Percentiles rank a stretch among this genome's conserved stretches.
Evolutionary conservation across 768 basidiomycete genomes (phyloP).

Genomic region (Podaxis sp.): DNA sequence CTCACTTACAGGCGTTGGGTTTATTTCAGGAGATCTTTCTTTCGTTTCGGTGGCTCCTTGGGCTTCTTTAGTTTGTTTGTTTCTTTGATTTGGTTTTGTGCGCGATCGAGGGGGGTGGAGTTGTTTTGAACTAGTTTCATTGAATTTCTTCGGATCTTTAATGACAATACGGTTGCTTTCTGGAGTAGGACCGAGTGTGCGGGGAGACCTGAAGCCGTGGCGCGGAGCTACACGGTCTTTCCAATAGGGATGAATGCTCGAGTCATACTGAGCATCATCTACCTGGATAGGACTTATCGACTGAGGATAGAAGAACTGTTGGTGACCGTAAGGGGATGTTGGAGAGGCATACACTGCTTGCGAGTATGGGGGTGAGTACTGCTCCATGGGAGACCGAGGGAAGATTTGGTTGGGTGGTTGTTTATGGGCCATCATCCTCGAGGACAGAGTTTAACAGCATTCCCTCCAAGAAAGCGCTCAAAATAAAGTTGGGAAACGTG

Average conservation of each 20-base stretch:
- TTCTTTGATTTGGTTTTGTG: background rate
- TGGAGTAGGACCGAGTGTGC: background rate
- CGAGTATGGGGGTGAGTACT: slow-evolving; percentile 6
- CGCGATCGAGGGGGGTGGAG: slow-evolving; percentile 7
- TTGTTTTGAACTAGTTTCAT: background rate
- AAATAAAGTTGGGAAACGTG: slow-evolving; percentile 5
- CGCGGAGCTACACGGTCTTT: slow-evolving; percentile 12
- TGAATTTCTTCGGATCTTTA: slow-evolving; percentile 7
- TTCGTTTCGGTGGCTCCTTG: background rate
- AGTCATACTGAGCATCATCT: slow-evolving; percentile 6
- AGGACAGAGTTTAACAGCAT: slow-evolving; percentile 8
- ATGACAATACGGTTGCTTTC: slow-evolving; percentile 8
- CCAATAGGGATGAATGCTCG: slow-evolving; percentile 11
- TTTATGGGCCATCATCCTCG: slow-evolving; percentile 7
- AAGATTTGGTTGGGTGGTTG: background rate
- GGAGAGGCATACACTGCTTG: background rate
- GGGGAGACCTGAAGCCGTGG: slow-evolving; percentile 7
- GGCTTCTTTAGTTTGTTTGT: background rate
- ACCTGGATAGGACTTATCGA: background rate
- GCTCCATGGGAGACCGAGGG: slow-evolving; percentile 2
- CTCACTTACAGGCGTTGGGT: background rate
- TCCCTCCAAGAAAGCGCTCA: background rate
- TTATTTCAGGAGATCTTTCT: background rate
- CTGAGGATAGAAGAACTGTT: background rate
- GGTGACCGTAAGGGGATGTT: background rate